phyloP scores from a whole-genome alignment of 2,329 filamentous ascomycete genomes.

The Aspergillus intermedius region DNA sequence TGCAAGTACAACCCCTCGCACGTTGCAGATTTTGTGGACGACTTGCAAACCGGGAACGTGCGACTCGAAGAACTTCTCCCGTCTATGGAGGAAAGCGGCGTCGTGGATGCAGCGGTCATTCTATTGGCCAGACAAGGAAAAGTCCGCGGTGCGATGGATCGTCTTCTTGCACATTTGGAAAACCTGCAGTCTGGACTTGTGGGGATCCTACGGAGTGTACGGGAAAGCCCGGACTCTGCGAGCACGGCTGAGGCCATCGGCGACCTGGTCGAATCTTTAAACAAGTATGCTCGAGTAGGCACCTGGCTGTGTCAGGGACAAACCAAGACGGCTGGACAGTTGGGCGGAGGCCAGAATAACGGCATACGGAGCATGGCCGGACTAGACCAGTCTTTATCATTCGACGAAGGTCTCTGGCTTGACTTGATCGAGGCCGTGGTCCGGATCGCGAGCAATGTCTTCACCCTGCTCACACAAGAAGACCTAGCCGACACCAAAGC shows the following conservation, averaged over 20 bases:
- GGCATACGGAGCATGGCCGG: constrained; percentile 37
- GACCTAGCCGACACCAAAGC: constrained; percentile 1
- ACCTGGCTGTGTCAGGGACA: constrained; percentile 93
- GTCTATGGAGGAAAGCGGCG: constrained; percentile 79
- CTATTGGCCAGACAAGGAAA: constrained; percentile 86
- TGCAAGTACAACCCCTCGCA: constrained; percentile 75
- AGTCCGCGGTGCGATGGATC: constrained; percentile 72
- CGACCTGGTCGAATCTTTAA: constrained; percentile 68
- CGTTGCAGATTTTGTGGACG: constrained; percentile 76
- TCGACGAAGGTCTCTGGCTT: constrained; percentile 60
- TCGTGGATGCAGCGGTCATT: constrained; percentile 87
- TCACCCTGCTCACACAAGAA: constrained; percentile 44
- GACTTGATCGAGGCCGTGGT: constrained; percentile 59
- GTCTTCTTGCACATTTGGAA: constrained; percentile 71
- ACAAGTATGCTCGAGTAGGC: constrained; percentile 87
- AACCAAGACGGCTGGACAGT: constrained; percentile 52
- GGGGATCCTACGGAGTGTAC: constrained; percentile 61
- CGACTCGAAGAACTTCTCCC: constrained; percentile 74
- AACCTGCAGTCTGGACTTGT: constrained; percentile 73
- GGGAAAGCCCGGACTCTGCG: constrained; percentile 50
- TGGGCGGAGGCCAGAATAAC: constrained; percentile 23
- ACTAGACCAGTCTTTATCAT: constrained; percentile 50
- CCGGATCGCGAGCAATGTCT: constrained; percentile 57
- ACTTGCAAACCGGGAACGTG: constrained; percentile 69
- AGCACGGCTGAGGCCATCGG: constrained; percentile 61